Base-by-base conservation (phyloP, 192 early-diverging fungal genomes). In the Coemansia sp. region DNA sequence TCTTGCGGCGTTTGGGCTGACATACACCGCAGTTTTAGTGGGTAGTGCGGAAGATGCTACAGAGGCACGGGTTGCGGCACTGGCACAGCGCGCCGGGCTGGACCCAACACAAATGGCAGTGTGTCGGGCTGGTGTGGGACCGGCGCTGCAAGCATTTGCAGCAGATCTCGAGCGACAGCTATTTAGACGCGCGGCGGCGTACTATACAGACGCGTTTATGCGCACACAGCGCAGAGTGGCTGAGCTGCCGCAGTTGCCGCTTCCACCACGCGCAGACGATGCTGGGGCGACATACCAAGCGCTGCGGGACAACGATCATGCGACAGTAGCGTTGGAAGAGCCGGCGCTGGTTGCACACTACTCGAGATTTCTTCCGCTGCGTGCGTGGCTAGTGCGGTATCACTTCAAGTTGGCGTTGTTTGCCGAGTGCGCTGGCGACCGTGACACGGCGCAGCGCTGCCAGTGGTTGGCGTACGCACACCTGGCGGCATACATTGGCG, bases 371-470 rank as follows among this genome's bases (percentile, higher is more conserved):
- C 30, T 76, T 53, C 74, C 78, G 3, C n/a, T 81, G 67, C 70
- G 78, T 2, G 73, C 54, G 5, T 81, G 74, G 78, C 70, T 76
- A n/a, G 70, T 25, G 29, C 61, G 78, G 51, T 81, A 81, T 39
- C 70, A 81, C 21, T 75, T 70, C 57, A 81, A 81, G 57, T 21
- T 75, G 57, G 62, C 64, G 14, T 46, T 71, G 22, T 66, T 67
- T 42, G 73, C 78, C 8, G 78, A 81, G 63, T 71, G 73, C 22
- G 50, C 54, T 1, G 73, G 73, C 25, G 78, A 75, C 57, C 66
- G 69, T 42, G 78, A 70, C 24, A 72, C 68, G 0, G 78, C 78
- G 14, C 73, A 72, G 50, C 65, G 74, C 17, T 72, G 73, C 46
- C 51, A 69, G 58, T 81, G 78, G 78, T 27, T 81, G 39, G 63